These are phyloP conservation scores for Amaranthus palmeri DNA, from an alignment of 148 eudicot species.

Conservation along the genomic window DNA sequence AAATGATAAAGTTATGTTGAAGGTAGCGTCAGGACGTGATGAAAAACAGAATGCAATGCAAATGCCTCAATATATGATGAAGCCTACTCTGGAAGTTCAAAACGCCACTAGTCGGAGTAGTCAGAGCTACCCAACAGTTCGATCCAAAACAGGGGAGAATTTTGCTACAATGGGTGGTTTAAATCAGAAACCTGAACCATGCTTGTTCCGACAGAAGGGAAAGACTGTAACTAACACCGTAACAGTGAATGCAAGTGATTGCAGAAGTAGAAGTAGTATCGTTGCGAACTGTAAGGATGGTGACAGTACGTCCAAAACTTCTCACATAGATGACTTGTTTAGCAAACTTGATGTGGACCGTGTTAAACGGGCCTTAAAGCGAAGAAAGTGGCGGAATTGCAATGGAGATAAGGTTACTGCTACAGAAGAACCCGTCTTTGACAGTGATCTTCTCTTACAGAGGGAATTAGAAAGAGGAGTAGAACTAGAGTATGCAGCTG, in stretches of 20 bases:
- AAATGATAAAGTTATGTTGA: neutral
- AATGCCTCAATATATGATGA: no score
- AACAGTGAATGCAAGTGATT: conserved; percentile 31
- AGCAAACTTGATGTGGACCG: conserved; percentile 36
- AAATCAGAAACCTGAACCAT: no score
- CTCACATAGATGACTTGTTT: conserved; percentile 21
- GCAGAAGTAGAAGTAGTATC: conserved; percentile 38
- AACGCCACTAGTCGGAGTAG: no score
- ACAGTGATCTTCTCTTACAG: conserved; percentile 49
- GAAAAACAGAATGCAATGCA: no score
- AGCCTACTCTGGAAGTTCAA: no score
- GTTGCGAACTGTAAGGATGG: conserved; percentile 39
- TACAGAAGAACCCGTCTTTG: conserved; percentile 26
- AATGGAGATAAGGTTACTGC: conserved; percentile 21
- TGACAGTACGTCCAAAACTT: conserved; percentile 24
- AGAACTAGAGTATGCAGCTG: conserved; percentile 29
- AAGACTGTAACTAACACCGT: neutral
- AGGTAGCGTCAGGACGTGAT: conserved; percentile 9
- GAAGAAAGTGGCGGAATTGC: conserved; percentile 26
- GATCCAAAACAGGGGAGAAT: no score
- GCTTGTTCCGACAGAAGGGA: no score
- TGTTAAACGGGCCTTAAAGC: conserved; percentile 42
- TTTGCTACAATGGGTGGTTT: no score
- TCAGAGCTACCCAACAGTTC: no score
- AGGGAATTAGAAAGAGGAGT: conserved; percentile 58